Percentiles rank a stretch among this genome's conserved stretches.
These are phyloP conservation scores for Juglanconis oblonga DNA, from an alignment of 2,329 filamentous ascomycete genomes.

Conservation along the genomic window DNA sequence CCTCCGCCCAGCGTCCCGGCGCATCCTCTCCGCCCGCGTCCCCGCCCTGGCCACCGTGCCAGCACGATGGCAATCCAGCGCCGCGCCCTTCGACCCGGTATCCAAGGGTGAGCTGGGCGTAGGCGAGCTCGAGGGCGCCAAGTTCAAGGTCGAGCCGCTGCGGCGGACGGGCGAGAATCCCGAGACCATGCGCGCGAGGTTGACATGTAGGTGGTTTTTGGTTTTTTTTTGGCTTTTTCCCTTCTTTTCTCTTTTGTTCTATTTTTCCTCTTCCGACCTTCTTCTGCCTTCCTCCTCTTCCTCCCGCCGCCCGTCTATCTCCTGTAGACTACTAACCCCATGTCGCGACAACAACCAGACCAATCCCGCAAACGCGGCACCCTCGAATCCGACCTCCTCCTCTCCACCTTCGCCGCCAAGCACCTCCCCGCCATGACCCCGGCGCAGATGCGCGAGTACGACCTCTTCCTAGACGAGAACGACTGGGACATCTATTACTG, in stretches of 20 bases:
- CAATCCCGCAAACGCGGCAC: slow-evolving; percentile 96
- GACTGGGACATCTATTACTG: slow-evolving; percentile 99
- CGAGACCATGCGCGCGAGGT: slow-evolving; percentile 81
- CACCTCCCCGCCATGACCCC: slow-evolving; percentile 73
- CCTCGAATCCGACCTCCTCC: slow-evolving; percentile 90
- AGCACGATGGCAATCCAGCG: slow-evolving; percentile 11
- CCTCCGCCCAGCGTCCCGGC: slow-evolving; percentile 17
- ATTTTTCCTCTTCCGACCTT: too few relatives aligned
- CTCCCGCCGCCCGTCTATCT: too few relatives aligned
- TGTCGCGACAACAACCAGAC: slow-evolving; percentile 52
- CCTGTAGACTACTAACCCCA: neutral
- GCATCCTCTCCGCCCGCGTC: slow-evolving; percentile 17
- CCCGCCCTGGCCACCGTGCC: slow-evolving; percentile 8
- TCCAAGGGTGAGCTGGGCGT: slow-evolving; percentile 63
- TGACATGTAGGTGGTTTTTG: slow-evolving; percentile 57
- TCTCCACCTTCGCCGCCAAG: slow-evolving; percentile 87
- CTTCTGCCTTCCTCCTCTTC: too few relatives aligned
- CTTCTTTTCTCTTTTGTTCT: slow-evolving; percentile 16
- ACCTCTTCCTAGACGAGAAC: slow-evolving; percentile 94
- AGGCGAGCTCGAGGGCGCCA: slow-evolving; percentile 82
- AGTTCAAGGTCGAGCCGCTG: slow-evolving; percentile 88
- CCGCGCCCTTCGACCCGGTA: slow-evolving; percentile 27
- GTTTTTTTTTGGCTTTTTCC: neutral
- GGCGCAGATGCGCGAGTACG: slow-evolving; percentile 77
- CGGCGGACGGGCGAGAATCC: slow-evolving; percentile 79